phyloP scores from a whole-genome alignment of 208 protist species.

The Leishmania turanica region DNA sequence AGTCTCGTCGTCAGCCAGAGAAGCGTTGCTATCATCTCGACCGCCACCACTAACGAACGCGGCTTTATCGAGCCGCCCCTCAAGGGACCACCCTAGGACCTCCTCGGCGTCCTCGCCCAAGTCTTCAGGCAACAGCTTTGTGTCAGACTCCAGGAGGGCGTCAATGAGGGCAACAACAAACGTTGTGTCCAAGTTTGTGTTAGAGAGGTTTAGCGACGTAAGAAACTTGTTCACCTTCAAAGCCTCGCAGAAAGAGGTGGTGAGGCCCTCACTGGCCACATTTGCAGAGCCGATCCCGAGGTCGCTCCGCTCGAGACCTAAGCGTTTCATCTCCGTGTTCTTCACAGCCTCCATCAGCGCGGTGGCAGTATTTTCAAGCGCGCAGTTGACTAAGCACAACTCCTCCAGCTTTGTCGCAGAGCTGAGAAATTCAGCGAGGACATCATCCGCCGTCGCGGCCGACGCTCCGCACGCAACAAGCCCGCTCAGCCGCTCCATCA shows the following conservation, averaged over 20 bases:
- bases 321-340: constrained; percentile 20
- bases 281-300: constrained; percentile 42
- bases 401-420: constrained; percentile 12
- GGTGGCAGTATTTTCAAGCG: constrained; percentile 9
- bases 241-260: constrained; percentile 42
- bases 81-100: constrained; percentile 20
- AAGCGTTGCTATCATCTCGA: constrained; percentile 4
- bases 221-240: constrained; percentile 85
- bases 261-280: constrained; percentile 28
- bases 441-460: neutral
- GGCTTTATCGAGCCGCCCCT: neutral
- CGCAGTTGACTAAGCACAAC: constrained; percentile 14
- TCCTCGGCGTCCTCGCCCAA: constrained; percentile 32
- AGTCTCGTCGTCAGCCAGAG: neutral
- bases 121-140: constrained; percentile 53
- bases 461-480: constrained; percentile 13
- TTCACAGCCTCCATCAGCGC: constrained; percentile 29
- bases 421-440: neutral
- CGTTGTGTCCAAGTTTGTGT: constrained; percentile 52
- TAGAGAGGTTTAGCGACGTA: constrained; percentile 49
- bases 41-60: constrained; percentile 13
- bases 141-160: constrained; percentile 66
- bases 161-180: constrained; percentile 35
- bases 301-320: constrained; percentile 62
- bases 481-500: constrained; percentile 3